Evolutionary conservation across 1,139 yeast species (phyloP), one percentile per base, ranked within the genome.

Genomic region (Candida labiduridarum): DNA sequence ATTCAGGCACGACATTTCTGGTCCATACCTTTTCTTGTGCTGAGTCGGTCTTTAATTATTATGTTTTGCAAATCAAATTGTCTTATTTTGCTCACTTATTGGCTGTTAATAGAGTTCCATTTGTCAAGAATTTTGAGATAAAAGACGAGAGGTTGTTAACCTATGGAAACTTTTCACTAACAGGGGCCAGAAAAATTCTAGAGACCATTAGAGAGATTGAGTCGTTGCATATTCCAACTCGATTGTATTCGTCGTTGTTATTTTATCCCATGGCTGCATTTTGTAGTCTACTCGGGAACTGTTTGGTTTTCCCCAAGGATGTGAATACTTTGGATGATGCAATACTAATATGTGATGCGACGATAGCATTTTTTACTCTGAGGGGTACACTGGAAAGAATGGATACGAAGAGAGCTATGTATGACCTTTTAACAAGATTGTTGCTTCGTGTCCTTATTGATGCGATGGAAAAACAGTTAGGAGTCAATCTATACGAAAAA

Each of bases 181-280:
- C 67, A 40, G 63, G 74, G 40, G 69, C 77, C 1, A 59, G 77
- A 49, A 68, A 73, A 3, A 65, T 73, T 4, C 54, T 74, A 15
- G 61, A 60, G 40, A 52, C 69, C 25, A 59, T 61, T 2, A 57
- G 52, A 5, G 59, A 57, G 27, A 36, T 69, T 7, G 14, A 27
- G 3, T 15, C 34, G 19, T 44, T 27, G 16, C 11, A 36, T 6
- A 36, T 44, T 12, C 41, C 46, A 9, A 16, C 2, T 2, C 18
- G 46, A 29, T 27, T 63, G 45, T 59, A 61, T 49, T 66, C 68
- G 36, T 69, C 74, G 69, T 49, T 67, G 34, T 51, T 65, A 30
- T 66, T 65, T 47, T 72, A 63, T 51, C 75, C 76, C 0, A 55
- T 69, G 33, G 59, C 68, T 29, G 78, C 79, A 2, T 71, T 62